A percentile compares a stretch with the other conserved stretches of the same genome.
phyloP scores from a whole-genome alignment of 352 stramenopile species.

The Halophytophthora polymorphica region DNA sequence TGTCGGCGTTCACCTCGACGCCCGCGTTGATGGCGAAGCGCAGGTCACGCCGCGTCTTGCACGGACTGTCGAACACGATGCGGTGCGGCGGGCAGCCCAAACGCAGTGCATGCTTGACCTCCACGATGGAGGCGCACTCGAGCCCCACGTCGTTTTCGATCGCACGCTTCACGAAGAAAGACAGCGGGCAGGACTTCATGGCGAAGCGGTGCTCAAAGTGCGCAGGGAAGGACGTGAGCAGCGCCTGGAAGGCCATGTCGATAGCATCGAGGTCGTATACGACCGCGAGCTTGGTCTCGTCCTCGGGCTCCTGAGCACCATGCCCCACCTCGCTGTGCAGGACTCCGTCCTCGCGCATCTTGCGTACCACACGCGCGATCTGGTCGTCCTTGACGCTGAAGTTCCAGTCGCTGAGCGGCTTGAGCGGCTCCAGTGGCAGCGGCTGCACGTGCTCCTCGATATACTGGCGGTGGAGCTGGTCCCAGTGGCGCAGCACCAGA shows the following conservation, averaged over 20 bases:
- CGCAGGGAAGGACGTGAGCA: constrained; percentile 75
- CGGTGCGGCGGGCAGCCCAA: constrained; percentile 66
- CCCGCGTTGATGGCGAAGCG: constrained; percentile 79
- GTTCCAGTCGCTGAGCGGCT: constrained; percentile 67
- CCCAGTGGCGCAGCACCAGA: constrained; percentile 69
- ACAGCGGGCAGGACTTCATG: constrained; percentile 88
- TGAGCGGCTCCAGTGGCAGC: constrained; percentile 35
- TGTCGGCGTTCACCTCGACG: constrained; percentile 91
- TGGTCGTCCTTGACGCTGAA: constrained; percentile 68
- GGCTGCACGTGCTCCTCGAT: constrained; percentile 47
- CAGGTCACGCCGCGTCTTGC: constrained; percentile 90
- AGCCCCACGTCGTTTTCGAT: constrained; percentile 76
- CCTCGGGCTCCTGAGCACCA: constrained; percentile 23
- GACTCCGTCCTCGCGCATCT: constrained; percentile 49
- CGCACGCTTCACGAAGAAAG: constrained; percentile 79
- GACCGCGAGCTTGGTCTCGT: constrained; percentile 57
- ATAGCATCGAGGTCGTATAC: constrained; percentile 87
- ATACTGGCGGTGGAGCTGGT: constrained; percentile 54
- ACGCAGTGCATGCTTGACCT: constrained; percentile 77
- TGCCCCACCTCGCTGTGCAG: constrained; percentile 17
- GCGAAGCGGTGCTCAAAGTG: constrained; percentile 89
- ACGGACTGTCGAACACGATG: constrained; percentile 92
- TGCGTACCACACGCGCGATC: constrained; percentile 56
- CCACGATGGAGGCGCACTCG: constrained; percentile 81
- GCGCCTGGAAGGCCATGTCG: constrained; percentile 77